These are phyloP conservation scores for Chlorella sorokiniana DNA, from an alignment of 139 green algal species.

Conservation along the genomic window DNA sequence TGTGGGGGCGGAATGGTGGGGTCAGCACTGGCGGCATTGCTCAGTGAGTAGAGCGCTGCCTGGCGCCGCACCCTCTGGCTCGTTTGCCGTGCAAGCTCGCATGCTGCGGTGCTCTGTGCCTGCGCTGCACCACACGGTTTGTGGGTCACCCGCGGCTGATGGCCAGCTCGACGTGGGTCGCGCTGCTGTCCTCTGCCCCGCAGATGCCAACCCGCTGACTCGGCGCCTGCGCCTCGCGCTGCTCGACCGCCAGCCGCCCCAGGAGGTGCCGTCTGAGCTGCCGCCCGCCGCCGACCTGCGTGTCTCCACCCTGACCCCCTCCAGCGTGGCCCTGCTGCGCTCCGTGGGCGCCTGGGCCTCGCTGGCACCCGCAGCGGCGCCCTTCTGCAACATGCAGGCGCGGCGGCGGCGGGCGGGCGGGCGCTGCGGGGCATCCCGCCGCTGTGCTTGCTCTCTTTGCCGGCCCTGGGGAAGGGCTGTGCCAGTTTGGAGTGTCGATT, in stretches of 20 bases:
- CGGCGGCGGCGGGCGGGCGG: background rate
- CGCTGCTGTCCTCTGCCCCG: background rate
- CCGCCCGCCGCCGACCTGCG: background rate
- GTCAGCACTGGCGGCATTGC: background rate
- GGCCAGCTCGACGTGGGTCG: no score
- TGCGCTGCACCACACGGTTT: no score
- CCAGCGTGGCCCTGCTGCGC: background rate
- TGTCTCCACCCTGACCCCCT: background rate
- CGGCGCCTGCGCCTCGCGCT: background rate
- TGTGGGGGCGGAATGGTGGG: constrained; percentile 1
- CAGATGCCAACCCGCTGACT: constrained; percentile 15
- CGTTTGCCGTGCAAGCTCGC: background rate
- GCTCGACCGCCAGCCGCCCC: background rate
- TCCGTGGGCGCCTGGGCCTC: background rate
- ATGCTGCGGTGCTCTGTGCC: no score
- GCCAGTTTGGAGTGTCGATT: no score
- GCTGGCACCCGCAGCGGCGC: background rate
- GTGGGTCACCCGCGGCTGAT: no score
- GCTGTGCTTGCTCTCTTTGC: no score
- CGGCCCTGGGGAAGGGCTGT: no score
- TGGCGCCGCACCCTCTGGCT: background rate
- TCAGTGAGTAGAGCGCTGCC: background rate
- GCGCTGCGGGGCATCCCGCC: background rate
- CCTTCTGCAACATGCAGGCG: constrained; percentile 12
- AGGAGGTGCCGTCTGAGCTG: background rate